Conservation (phyloP, 2,329 filamentous ascomycete genomes). For the Mycosphaerelloides madeirae region DNA sequence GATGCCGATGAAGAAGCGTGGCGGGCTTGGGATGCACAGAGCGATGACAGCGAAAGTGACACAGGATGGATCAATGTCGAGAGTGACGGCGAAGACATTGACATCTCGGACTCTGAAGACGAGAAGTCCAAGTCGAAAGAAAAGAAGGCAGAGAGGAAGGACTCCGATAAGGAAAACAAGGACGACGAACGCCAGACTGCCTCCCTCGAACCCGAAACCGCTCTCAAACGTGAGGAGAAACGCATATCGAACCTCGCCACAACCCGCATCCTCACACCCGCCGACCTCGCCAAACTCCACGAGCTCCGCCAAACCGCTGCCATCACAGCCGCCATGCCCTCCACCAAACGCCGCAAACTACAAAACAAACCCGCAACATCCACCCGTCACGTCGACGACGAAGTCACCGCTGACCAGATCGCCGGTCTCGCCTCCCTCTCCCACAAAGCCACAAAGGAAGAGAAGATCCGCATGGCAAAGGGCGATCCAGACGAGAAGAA, state of each 20-base stretch:
- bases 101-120: constrained; percentile 68
- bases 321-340: constrained; percentile 59
- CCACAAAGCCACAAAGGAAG: constrained; percentile 64
- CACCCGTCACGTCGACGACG: constrained; percentile 66
- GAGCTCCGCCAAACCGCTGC: constrained; percentile 74
- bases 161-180: constrained; percentile 9
- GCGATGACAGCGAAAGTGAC: constrained; percentile 62
- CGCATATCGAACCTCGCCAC: constrained; percentile 70
- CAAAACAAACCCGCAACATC: constrained; percentile 17
- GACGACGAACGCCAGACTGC: constrained; percentile 26
- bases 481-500: constrained; percentile 68
- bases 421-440: constrained; percentile 58
- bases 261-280: constrained; percentile 88
- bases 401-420: constrained; percentile 87
- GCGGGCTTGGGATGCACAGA: constrained; percentile 59
- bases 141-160: constrained; percentile 31
- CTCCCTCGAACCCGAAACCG: constrained; percentile 27
- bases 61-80: constrained; percentile 92
- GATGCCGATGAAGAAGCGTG: constrained; percentile 55
- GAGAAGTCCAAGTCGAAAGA: constrained; percentile 49
- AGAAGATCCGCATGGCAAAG: constrained; percentile 75
- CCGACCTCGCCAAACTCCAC: constrained; percentile 89
- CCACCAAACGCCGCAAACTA: constrained; percentile 37
- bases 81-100: constrained; percentile 71
- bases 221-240: constrained; percentile 28